These are phyloP conservation scores for Anthracocystis walkeri DNA, from an alignment of 1,284 basidiomycete genomes.

Conservation along the genomic window DNA sequence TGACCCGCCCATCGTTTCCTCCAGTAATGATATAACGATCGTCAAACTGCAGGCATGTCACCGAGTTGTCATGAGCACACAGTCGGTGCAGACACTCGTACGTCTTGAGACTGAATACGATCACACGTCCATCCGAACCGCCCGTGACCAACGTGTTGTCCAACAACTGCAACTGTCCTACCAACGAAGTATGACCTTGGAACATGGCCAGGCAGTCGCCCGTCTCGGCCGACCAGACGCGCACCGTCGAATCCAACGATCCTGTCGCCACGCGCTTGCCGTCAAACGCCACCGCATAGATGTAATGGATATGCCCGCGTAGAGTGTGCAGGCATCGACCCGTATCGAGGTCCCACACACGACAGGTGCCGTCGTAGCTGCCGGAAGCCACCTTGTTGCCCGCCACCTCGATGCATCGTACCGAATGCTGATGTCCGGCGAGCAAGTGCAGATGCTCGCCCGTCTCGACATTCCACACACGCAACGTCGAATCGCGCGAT, in stretches of 20 bases:
- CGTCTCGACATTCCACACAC: conserved; percentile 91
- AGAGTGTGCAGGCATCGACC: conserved; percentile 83
- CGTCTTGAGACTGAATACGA: conserved; percentile 82
- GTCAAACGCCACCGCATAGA: conserved; percentile 93
- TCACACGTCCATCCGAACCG: conserved; percentile 92
- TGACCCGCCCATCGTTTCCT: conserved; percentile 91
- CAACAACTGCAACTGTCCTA: conserved; percentile 90
- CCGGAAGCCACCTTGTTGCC: conserved; percentile 86
- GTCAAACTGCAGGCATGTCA: conserved; percentile 90
- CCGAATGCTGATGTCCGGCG: conserved; percentile 83
- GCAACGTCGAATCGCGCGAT: conserved; percentile 80
- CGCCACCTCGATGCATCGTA: conserved; percentile 87
- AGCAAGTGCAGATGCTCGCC: conserved; percentile 80
- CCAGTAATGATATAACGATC: conserved; percentile 73
- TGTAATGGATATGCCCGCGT: conserved; percentile 88
- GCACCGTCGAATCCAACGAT: conserved; percentile 74
- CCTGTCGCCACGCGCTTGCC: conserved; percentile 87
- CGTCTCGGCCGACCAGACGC: conserved; percentile 72
- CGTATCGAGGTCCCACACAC: conserved; percentile 67
- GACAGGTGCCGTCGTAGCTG: conserved; percentile 82
- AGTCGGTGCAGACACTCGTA: conserved; percentile 72
- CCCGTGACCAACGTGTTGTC: conserved; percentile 83
- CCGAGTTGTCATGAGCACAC: conserved; percentile 82
- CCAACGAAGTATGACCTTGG: conserved; percentile 92
- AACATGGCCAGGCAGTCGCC: conserved; percentile 87